Evolutionary conservation across 306 rosid genomes (phyloP).

Genomic region (Phaseolus lunatus): DNA sequence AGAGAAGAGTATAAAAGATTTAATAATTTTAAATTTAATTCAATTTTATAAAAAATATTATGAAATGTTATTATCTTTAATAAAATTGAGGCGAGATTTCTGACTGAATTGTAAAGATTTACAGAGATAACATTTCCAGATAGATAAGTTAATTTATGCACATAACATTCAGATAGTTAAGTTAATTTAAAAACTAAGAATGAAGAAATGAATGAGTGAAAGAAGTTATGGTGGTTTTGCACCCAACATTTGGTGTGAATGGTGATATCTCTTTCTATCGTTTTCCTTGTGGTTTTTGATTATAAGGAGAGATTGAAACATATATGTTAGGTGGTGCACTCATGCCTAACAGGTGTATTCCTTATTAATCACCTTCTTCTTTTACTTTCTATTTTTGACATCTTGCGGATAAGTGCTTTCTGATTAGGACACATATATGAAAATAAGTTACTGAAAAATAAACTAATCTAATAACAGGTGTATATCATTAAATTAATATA

Average conservation of each 20-base stretch:
- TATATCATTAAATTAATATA: conserved; percentile 6
- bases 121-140: too few species aligned
- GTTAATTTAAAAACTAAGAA: too few species aligned
- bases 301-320: conserved; percentile 22
- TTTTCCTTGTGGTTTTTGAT: conserved; percentile 28
- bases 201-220: too few species aligned
- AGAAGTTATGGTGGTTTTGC: too few species aligned
- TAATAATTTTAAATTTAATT: too few species aligned
- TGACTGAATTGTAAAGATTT: too few species aligned
- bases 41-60: too few species aligned
- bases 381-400: conserved; percentile 34
- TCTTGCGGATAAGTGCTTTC: conserved; percentile 32
- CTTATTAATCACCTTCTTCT: conserved; percentile 27
- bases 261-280: conserved; percentile 18
- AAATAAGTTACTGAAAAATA: not conserved
- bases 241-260: not conserved
- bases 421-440: conserved; percentile 36
- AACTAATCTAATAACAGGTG: not conserved
- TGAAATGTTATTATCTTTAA: too few species aligned
- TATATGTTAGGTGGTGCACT: conserved; percentile 50
- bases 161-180: too few species aligned
- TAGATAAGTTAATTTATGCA: too few species aligned
- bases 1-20: too few species aligned
- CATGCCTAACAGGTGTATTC: conserved; percentile 54
- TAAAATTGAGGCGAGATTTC: too few species aligned